A percentile compares a stretch with the other conserved stretches of the same genome.
Conservation (phyloP, 306 rosid species). For the Citrullus colocynthis region DNA sequence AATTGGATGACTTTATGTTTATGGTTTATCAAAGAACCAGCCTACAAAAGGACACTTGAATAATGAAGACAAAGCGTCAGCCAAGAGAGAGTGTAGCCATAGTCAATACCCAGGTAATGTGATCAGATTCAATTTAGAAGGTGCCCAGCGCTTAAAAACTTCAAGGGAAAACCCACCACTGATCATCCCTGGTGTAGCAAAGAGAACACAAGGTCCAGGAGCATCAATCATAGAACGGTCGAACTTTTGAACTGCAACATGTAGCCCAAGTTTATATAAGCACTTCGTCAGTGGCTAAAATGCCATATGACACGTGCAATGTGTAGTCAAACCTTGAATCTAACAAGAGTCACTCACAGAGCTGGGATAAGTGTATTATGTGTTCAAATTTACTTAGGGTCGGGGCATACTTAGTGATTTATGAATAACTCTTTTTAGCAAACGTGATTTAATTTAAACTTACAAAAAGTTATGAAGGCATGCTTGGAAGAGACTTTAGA, state of each 20-base stretch:
- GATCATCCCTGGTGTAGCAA: constrained; percentile 96
- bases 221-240: constrained; percentile 69
- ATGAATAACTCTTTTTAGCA: background rate
- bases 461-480: background rate
- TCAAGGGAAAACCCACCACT: constrained; percentile 88
- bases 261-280: constrained; percentile 10
- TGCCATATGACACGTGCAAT: background rate
- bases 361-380: background rate
- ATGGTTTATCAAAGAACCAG: constrained; percentile 1
- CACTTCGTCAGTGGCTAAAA: background rate
- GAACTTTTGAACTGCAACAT: constrained; percentile 58
- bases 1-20: background rate
- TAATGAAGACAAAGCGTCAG: background rate
- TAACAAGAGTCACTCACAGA: background rate
- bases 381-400: background rate
- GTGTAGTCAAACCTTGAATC: background rate
- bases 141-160: constrained; percentile 91
- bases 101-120: constrained; percentile 63
- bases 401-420: background rate
- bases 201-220: constrained; percentile 96
- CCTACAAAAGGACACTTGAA: background rate
- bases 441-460: background rate
- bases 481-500: background rate
- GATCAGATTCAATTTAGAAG: constrained; percentile 65
- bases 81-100: background rate